These are phyloP conservation scores for Exutisphaerella laricina DNA, from an alignment of 2,329 filamentous ascomycete species.

Conservation along the genomic window DNA sequence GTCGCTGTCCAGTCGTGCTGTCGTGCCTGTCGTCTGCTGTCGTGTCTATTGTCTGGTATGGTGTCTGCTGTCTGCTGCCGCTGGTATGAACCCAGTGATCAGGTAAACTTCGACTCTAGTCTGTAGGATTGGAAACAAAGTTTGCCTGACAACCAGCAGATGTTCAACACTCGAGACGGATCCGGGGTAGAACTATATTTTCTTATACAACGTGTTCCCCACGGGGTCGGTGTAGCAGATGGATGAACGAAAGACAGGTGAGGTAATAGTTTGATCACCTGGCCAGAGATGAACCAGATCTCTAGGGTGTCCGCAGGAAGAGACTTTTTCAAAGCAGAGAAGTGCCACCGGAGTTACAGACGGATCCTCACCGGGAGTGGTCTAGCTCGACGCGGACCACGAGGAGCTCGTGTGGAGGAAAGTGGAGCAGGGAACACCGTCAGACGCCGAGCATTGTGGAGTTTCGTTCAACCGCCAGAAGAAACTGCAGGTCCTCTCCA, in stretches of 20 bases:
- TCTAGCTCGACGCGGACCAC: too few relatives aligned
- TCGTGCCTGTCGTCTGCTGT: background rate
- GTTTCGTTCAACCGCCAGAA: too few relatives aligned
- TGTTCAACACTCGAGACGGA: too few relatives aligned
- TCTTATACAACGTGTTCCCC: conserved; percentile 4
- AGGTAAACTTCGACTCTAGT: background rate
- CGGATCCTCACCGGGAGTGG: background rate
- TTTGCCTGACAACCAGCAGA: too few relatives aligned
- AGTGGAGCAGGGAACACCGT: too few relatives aligned
- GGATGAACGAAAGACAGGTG: conserved; percentile 14
- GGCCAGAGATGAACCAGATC: too few relatives aligned
- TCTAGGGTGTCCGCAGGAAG: too few relatives aligned
- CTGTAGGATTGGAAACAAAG: background rate
- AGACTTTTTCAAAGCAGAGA: too few relatives aligned
- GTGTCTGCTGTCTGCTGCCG: background rate
- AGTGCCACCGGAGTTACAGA: too few relatives aligned
- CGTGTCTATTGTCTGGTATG: background rate
- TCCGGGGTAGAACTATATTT: too few relatives aligned
- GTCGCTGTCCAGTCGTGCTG: conserved; percentile 1
- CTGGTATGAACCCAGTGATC: background rate
- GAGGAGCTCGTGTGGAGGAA: conserved; percentile 6
- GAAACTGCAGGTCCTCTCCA: too few relatives aligned
- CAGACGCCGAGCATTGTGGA: conserved; percentile 8
- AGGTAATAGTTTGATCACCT: too few relatives aligned
- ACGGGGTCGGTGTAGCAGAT: conserved; percentile 7